These are phyloP conservation scores for Saturnispora zaruensis DNA, from an alignment of 805 yeast species.

Conservation along the genomic window DNA sequence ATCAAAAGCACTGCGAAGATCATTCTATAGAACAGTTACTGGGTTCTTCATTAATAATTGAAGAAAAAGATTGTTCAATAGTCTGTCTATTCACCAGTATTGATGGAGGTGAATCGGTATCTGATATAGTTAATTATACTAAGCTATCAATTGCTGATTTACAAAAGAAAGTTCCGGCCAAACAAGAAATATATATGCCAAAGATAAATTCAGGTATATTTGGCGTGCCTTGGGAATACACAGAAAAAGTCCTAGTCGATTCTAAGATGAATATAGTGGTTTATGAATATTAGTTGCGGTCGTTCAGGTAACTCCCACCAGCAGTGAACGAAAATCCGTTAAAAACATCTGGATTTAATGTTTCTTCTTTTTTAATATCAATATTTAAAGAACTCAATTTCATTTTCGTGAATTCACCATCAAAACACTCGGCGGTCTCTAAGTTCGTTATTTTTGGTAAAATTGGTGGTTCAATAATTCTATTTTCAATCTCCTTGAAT, in stretches of 20 bases:
- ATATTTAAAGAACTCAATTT: constrained; percentile 18
- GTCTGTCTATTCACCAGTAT: constrained; percentile 72
- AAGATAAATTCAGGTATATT: constrained; percentile 75
- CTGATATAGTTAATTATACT: constrained; percentile 45
- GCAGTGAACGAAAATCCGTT: constrained; percentile 40
- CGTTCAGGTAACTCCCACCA: constrained; percentile 30
- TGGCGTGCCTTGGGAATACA: constrained; percentile 67
- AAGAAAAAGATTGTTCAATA: constrained; percentile 32
- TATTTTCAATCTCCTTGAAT: constrained; percentile 49
- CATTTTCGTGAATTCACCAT: constrained; percentile 63
- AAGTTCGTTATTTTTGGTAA: constrained; percentile 70
- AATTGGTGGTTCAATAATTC: constrained; percentile 58
- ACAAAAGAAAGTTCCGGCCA: constrained; percentile 28
- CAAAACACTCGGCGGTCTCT: constrained; percentile 70
- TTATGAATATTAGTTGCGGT: constrained; percentile 31
- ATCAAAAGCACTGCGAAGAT: constrained; percentile 36
- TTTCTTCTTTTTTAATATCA: not conserved
- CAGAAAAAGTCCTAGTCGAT: constrained; percentile 43
- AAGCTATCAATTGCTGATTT: constrained; percentile 40
- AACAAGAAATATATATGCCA: constrained; percentile 48
- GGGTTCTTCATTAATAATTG: constrained; percentile 47
- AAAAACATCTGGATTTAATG: constrained; percentile 21
- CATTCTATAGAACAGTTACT: constrained; percentile 30
- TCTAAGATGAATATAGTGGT: constrained; percentile 35
- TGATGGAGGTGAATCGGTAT: constrained; percentile 32